Evolutionary conservation across 495 filamentous ascomycete genomes (phyloP).

Genomic region (Oleoguttula mirabilis): DNA sequence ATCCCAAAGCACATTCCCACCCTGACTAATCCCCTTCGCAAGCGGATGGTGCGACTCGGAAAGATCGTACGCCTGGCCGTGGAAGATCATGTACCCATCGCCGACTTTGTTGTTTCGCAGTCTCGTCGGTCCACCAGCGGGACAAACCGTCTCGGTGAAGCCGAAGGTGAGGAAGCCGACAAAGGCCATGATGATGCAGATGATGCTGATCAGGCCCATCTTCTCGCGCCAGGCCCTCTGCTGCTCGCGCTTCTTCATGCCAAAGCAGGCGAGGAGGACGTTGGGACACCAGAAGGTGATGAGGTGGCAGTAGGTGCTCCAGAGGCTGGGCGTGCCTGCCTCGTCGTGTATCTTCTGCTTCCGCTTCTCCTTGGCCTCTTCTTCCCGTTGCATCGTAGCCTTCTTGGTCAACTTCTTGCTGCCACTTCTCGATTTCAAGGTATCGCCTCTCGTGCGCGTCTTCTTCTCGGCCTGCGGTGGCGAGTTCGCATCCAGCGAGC

Average conservation of each 20-base stretch:
- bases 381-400: conserved; percentile 25
- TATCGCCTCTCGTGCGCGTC: conserved; percentile 25
- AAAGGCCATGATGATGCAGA: conserved; percentile 71
- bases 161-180: conserved; percentile 97
- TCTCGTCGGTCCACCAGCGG: conserved; percentile 45
- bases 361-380: conserved; percentile 46
- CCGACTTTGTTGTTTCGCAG: conserved; percentile 72
- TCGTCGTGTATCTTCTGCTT: conserved; percentile 54
- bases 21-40: conserved; percentile 60
- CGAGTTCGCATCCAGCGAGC: not conserved
- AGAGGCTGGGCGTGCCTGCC: conserved; percentile 70
- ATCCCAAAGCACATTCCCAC: conserved; percentile 72
- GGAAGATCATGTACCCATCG: conserved; percentile 84
- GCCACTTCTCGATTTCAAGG: conserved; percentile 20
- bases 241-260: conserved; percentile 77
- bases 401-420: conserved; percentile 34
- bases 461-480: conserved; percentile 17
- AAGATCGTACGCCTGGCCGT: conserved; percentile 80
- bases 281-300: conserved; percentile 93
- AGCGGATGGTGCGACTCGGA: conserved; percentile 60
- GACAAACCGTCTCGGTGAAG: conserved; percentile 83
- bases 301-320: conserved; percentile 89
- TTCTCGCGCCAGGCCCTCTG: conserved; percentile 96
- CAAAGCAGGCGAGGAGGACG: conserved; percentile 69
- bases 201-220: conserved; percentile 92